phyloP scores from a whole-genome alignment of 2,329 filamentous ascomycete genomes.

The Lasiodiplodia sp. region DNA sequence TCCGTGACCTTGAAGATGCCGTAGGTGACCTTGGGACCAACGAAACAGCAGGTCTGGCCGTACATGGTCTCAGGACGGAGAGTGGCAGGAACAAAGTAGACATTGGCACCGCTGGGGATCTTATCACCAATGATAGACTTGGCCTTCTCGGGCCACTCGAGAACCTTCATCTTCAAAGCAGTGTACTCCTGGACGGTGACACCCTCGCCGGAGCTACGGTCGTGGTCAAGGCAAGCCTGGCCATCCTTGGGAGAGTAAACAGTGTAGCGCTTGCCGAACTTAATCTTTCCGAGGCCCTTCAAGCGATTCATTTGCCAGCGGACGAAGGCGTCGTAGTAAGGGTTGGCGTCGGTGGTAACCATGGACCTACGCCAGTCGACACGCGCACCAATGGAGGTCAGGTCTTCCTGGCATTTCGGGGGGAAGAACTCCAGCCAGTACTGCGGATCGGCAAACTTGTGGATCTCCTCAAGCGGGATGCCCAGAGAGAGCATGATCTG shows the following conservation, averaged over 20 bases:
- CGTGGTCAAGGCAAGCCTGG: conserved; percentile 88
- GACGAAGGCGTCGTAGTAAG: conserved; percentile 94
- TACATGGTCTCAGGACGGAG: conserved; percentile 98
- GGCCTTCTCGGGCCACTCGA: conserved; percentile 84
- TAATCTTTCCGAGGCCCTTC: conserved; percentile 88
- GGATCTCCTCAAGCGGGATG: conserved; percentile 85
- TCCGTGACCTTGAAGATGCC: conserved; percentile 78
- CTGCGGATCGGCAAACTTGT: conserved; percentile 88
- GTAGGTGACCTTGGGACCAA: conserved; percentile 88
- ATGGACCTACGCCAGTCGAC: conserved; percentile 95
- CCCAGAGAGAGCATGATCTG: conserved; percentile 94
- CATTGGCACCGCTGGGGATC: conserved; percentile 77
- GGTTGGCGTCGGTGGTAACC: conserved; percentile 95
- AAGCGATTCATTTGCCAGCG: conserved; percentile 97
- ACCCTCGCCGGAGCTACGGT: conserved; percentile 80
- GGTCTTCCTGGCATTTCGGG: conserved; percentile 77
- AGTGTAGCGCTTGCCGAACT: conserved; percentile 91
- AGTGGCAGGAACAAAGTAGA: conserved; percentile 91
- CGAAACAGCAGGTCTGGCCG: conserved; percentile 94
- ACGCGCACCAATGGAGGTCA: conserved; percentile 82
- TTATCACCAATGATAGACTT: conserved; percentile 76
- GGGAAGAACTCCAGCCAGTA: conserved; percentile 95
- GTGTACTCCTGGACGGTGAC: conserved; percentile 91
- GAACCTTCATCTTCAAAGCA: conserved; percentile 86
- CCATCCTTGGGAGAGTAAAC: conserved; percentile 91